A percentile compares a stretch with the other conserved stretches of the same genome.
These are phyloP conservation scores for Saccharum hybrid DNA, from an alignment of 202 grass and related monocot genomes.

Conservation along the genomic window DNA sequence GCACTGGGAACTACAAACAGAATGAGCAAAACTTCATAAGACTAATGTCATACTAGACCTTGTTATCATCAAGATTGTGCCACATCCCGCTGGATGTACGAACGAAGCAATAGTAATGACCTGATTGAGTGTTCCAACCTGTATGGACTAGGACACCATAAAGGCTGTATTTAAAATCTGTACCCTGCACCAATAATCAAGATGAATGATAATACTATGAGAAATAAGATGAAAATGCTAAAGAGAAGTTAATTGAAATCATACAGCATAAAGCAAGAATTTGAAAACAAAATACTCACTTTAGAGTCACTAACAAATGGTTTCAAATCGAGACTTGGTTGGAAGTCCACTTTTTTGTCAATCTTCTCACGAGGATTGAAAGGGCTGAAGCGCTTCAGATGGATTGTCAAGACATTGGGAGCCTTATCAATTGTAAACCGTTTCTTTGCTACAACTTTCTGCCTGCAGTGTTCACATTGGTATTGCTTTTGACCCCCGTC, in stretches of 20 bases:
- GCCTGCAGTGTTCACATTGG: constrained; percentile 83
- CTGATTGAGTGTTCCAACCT: constrained; percentile 89
- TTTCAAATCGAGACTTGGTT: constrained; percentile 72
- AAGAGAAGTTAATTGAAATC: background rate
- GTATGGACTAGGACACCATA: constrained; percentile 97
- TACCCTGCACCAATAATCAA: constrained; percentile 48
- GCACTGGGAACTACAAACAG: constrained; percentile 25
- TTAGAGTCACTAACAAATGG: constrained; percentile 91
- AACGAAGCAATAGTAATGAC: constrained; percentile 97
- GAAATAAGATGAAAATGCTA: background rate
- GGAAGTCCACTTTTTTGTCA: constrained; percentile 88
- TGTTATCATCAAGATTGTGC: constrained; percentile 99
- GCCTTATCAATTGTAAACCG: constrained; percentile 82
- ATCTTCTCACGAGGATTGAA: constrained; percentile 89
- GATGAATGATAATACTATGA: constrained; percentile 28
- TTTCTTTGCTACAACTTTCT: constrained; percentile 93
- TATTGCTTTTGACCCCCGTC: constrained; percentile 88
- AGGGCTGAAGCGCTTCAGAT: constrained; percentile 93
- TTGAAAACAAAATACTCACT: constrained; percentile 54
- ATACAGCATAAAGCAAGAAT: constrained; percentile 18
- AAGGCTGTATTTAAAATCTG: constrained; percentile 85
- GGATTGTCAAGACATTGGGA: constrained; percentile 85
- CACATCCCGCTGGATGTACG: constrained; percentile 96
- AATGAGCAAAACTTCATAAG: constrained; percentile 36
- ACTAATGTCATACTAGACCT: constrained; percentile 53